Base-by-base conservation (phyloP, 2,329 filamentous ascomycete genomes). In the Podosphaera leucotricha region DNA sequence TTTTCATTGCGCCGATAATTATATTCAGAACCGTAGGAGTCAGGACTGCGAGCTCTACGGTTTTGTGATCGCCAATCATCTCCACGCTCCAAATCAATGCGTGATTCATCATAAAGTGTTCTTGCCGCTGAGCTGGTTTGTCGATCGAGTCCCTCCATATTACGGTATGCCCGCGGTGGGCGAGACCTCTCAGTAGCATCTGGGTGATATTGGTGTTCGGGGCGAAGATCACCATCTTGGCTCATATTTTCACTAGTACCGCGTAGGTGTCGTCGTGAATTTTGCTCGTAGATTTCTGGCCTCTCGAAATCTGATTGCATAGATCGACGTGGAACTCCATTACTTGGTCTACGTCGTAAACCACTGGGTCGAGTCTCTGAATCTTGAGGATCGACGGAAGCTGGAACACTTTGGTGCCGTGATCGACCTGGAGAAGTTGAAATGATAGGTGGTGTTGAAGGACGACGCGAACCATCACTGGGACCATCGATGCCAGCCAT, bases 121-220 rank as follows among this genome's bases (percentile, higher is more conserved):
- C 51, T 55, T n/a, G 50, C 47, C 18, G 49, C 49, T 18, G 49
- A 49, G 21, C 43, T 16, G 13, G 51, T 47, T 7, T 20, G 24
- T 42, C 46, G 42, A 2, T 53, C 51, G 42, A 41, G 49, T 5
- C 43, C 45, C 13, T 52, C 50, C 2, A 45, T 35, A 30, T 55
- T 54, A 24, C 52, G 50, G 38, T 52, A 52, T 7, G 52, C 36
- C 3, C 53, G 50, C 16, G 54, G 54, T 35, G 53, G 53, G 24
- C 53, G 45, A n/a, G 54, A 53, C 3, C 48, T 46, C 19, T 54
- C 52, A 19, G 48, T 39, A 0, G 37, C 42, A 40, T 56, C 53
- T 3, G 52, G 53, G 26, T 56, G 41, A 22, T 22, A 15, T 36
- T 22, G 28, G 19, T 37, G 15, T n/a, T 37, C 41, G 5, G n/a